These are phyloP conservation scores for Phlebopus sp. DNA, from an alignment of 1,284 basidiomycete species.

Conservation along the genomic window DNA sequence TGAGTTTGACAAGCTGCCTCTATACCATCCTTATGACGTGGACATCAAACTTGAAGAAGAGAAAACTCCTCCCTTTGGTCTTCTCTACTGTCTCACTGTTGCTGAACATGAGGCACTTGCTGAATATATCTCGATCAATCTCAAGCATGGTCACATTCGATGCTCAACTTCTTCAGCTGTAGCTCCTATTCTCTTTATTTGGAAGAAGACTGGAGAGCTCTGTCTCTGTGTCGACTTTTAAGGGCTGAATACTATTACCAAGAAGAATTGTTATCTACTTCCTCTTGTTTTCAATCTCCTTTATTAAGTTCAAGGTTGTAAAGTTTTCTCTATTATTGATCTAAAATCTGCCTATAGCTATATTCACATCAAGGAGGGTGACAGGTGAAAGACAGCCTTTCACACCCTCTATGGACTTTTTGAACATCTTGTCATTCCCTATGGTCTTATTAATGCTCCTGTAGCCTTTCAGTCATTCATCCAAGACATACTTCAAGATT, in stretches of 20 bases:
- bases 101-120: slow-evolving; percentile 16
- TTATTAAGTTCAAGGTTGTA: slow-evolving; percentile 16
- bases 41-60: too few species aligned
- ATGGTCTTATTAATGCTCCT: background rate
- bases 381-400: slow-evolving; percentile 34
- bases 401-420: slow-evolving; percentile 27
- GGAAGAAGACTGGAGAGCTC: slow-evolving; percentile 36
- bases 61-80: slow-evolving; percentile 17
- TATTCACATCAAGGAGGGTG: slow-evolving; percentile 8
- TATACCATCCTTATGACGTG: slow-evolving; percentile 11
- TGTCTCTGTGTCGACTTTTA: slow-evolving; percentile 36
- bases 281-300: slow-evolving; percentile 32
- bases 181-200: slow-evolving; percentile 35
- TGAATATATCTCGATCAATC: slow-evolving; percentile 21
- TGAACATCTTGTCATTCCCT: slow-evolving; percentile 13
- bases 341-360: slow-evolving; percentile 24
- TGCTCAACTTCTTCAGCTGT: slow-evolving; percentile 19
- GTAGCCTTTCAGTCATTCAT: too few species aligned
- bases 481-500: too few species aligned
- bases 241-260: slow-evolving; percentile 21
- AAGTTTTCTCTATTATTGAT: slow-evolving; percentile 15
- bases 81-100: slow-evolving; percentile 19
- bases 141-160: slow-evolving; percentile 16
- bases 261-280: slow-evolving; percentile 9
- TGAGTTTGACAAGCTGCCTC: slow-evolving; percentile 2